Conservation (phyloP, 352 stramenopile genomes). For the Albugo candida region DNA sequence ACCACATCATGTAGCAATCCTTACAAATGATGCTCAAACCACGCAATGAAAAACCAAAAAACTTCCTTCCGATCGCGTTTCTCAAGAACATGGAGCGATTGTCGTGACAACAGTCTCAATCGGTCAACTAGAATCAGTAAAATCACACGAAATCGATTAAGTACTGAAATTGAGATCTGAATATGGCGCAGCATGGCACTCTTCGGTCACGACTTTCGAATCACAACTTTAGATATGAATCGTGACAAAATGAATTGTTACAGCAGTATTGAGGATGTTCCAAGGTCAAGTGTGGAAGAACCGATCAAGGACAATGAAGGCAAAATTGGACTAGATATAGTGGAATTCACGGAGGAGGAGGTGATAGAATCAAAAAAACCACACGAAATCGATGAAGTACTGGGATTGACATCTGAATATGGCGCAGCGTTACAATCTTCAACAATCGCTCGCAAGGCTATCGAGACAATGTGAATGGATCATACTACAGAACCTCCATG, state of each 20-base stretch:
- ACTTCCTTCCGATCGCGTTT: conserved; percentile 84
- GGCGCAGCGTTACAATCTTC: too few relatives aligned
- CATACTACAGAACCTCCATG: conserved; percentile 89
- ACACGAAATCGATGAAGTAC: too few relatives aligned
- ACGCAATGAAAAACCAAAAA: conserved; percentile 88
- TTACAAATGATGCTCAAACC: conserved; percentile 84
- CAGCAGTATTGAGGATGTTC: too few relatives aligned
- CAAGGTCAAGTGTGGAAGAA: too few relatives aligned
- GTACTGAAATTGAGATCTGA: too few relatives aligned
- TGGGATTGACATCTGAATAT: too few relatives aligned
- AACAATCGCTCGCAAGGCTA: conserved; percentile 79
- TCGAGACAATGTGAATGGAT: conserved; percentile 88
- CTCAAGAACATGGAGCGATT: conserved; percentile 85
- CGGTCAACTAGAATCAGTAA: conserved; percentile 80
- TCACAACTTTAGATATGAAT: too few relatives aligned
- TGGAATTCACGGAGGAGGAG: conserved; percentile 83
- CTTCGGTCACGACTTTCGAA: conserved; percentile 80
- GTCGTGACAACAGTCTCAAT: conserved; percentile 82
- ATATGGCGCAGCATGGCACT: too few relatives aligned
- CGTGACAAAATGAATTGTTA: conserved; percentile 85
- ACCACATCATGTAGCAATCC: too few relatives aligned
- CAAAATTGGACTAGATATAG: conserved; percentile 92
- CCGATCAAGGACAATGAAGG: conserved; percentile 85
- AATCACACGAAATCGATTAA: conserved; percentile 87
- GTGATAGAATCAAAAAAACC: conserved; percentile 83